Base-by-base conservation (phyloP, 73 alveolate species). In the Paramecium tetraurelia region DNA sequence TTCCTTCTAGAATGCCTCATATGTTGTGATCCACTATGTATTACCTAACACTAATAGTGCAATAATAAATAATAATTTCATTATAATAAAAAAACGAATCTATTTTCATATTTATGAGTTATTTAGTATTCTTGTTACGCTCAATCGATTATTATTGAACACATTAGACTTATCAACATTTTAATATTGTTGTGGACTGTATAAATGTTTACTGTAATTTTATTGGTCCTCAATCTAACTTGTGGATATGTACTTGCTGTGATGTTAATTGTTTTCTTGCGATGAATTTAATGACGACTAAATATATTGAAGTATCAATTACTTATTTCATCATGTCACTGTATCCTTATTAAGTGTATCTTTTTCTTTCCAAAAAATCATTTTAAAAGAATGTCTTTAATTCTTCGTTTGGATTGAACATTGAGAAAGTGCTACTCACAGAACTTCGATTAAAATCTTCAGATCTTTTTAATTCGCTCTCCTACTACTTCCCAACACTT, bases 401-500 rank as follows among this genome's bases (percentile, higher is more conserved):
- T 80, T 80, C 90, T 31, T 80, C 90, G 20, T 80, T 80, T 7
- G 90, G 90, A 80, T 80, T 80, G 38, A 80, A 80, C 90, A 80
- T 80, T 44, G 76, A 44, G 12, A 80, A 80, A 11, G 40, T 80
- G 46, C 90, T 80, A 22, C 63, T 31, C 21, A 80, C 90, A 80
- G 76, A 44, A 44, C 90, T 80, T 21, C 90, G 9, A 43, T 80
- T 80, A n/a, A 43, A 80, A 24, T 80, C 90, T 46, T 80, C 90
- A n/a, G 76, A 43, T 35, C 90, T 2, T 27, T 48, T 80, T 4
- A 80, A 80, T 16, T 80, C 90, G 46, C 90, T 80, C 4, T 80
- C 90, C 57, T 80, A 72, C 7, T 36, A 11, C 40, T 72, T 36
- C 38, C 86, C 84, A 29, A 72, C 57, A 72, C 86, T 72, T 72